Conservation (phyloP, 192 early-diverging fungal genomes). For the Borealophlyctis nickersoniae region DNA sequence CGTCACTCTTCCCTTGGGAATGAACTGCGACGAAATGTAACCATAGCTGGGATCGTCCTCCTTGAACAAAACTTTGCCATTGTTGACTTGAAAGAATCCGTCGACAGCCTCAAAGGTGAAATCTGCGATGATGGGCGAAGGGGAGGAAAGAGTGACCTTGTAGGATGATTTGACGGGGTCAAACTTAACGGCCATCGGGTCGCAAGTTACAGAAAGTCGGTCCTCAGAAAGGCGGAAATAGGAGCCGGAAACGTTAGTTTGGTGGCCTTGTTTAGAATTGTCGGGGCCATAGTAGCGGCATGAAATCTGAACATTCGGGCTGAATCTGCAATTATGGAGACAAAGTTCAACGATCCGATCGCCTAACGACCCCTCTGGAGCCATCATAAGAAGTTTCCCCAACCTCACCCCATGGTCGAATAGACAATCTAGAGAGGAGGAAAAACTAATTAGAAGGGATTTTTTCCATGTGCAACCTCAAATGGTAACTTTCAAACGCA, state of each 20-base stretch:
- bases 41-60: constrained; percentile 45
- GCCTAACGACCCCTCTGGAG: neutral
- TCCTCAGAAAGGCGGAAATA: constrained; percentile 70
- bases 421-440: constrained; percentile 55
- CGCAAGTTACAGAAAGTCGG: constrained; percentile 71
- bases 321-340: constrained; percentile 12
- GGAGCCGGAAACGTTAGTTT: constrained; percentile 59
- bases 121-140: constrained; percentile 58
- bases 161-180: constrained; percentile 38
- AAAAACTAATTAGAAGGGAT: neutral
- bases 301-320: constrained; percentile 30
- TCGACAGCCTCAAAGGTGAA: constrained; percentile 67
- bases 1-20: constrained; percentile 69
- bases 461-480: neutral
- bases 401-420: constrained; percentile 63
- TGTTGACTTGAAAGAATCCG: constrained; percentile 77
- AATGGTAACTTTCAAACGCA: constrained; percentile 25
- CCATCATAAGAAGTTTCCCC: neutral
- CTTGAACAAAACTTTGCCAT: constrained; percentile 73
- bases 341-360: neutral
- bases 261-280: constrained; percentile 58
- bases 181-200: constrained; percentile 65
- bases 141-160: constrained; percentile 45
- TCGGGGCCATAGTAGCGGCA: constrained; percentile 70
- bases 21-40: constrained; percentile 78